These are phyloP conservation scores for Neobulgaria alba DNA, from an alignment of 2,329 filamentous ascomycete species.

Conservation along the genomic window DNA sequence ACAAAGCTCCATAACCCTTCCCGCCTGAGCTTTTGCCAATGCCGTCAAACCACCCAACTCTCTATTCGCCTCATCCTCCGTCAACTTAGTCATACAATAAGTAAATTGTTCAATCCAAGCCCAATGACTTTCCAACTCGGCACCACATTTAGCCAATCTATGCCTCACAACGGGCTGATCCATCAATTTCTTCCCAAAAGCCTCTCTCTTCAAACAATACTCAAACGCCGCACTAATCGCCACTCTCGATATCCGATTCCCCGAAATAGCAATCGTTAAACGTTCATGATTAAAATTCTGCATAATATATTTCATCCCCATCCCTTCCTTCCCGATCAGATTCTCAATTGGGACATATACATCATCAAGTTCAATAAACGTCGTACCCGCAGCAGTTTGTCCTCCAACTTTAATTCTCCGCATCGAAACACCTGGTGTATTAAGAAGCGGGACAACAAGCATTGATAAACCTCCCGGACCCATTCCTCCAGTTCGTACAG, in stretches of 20 bases:
- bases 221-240: conserved; percentile 51
- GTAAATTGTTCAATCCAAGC: conserved; percentile 66
- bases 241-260: conserved; percentile 53
- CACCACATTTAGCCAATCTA: conserved; percentile 61
- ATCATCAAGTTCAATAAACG: conserved; percentile 68
- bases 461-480: conserved; percentile 60
- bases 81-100: conserved; percentile 57
- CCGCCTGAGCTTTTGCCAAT: conserved; percentile 63
- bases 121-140: conserved; percentile 59
- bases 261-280: conserved; percentile 55
- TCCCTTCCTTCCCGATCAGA: conserved; percentile 59
- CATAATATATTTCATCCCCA: conserved; percentile 69
- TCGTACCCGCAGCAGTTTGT: conserved; percentile 57
- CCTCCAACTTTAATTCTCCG: conserved; percentile 59
- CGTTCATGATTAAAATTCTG: conserved; percentile 76
- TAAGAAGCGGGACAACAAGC: conserved; percentile 62
- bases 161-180: conserved; percentile 69
- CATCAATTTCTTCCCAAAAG: conserved; percentile 60
- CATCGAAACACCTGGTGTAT: conserved; percentile 57
- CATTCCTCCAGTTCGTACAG: conserved; percentile 56
- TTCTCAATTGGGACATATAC: conserved; percentile 64
- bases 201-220: conserved; percentile 57
- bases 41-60: conserved; percentile 66
- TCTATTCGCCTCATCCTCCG: conserved; percentile 48
- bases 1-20: conserved; percentile 63